These are phyloP conservation scores for Erodium trifolium DNA, from an alignment of 441 rosid genomes.

Conservation along the genomic window DNA sequence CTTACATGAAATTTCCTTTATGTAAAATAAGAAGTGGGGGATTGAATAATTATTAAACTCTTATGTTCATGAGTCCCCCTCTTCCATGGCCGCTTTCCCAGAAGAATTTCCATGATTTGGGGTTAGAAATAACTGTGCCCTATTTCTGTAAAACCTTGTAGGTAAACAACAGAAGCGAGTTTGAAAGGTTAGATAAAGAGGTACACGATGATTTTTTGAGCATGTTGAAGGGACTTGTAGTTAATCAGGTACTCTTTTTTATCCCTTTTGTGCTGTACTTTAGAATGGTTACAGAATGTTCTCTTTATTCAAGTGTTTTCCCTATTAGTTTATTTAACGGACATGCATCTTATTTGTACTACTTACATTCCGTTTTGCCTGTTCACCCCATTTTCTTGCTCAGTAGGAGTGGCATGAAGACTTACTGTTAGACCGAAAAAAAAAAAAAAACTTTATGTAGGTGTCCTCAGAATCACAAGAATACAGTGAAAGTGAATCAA, in stretches of 20 bases:
- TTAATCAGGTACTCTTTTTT: constrained; percentile 53
- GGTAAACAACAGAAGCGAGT: constrained; percentile 76
- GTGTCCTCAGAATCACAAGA: too few relatives aligned
- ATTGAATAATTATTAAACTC: background rate
- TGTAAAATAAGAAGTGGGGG: background rate
- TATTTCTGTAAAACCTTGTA: constrained; percentile 24
- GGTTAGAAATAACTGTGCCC: background rate
- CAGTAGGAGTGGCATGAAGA: too few relatives aligned
- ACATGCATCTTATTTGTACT: background rate
- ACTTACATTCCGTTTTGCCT: too few relatives aligned
- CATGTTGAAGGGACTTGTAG: constrained; percentile 88
- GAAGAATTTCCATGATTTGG: background rate
- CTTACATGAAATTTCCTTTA: background rate
- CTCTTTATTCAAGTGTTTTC: too few relatives aligned
- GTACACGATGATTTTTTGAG: constrained; percentile 63
- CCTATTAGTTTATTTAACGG: background rate
- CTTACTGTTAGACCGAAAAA: too few relatives aligned
- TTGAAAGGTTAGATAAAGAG: constrained; percentile 78
- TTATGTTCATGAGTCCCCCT: too few relatives aligned
- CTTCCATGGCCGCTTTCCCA: too few relatives aligned
- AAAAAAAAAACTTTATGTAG: too few relatives aligned
- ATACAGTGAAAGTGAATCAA: too few relatives aligned
- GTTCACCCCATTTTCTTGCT: too few relatives aligned
- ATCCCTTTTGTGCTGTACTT: background rate
- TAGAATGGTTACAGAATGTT: too few relatives aligned